These are phyloP conservation scores for Thalia dealbata DNA, from an alignment of 176 grass and related monocot genomes.

Conservation along the genomic window DNA sequence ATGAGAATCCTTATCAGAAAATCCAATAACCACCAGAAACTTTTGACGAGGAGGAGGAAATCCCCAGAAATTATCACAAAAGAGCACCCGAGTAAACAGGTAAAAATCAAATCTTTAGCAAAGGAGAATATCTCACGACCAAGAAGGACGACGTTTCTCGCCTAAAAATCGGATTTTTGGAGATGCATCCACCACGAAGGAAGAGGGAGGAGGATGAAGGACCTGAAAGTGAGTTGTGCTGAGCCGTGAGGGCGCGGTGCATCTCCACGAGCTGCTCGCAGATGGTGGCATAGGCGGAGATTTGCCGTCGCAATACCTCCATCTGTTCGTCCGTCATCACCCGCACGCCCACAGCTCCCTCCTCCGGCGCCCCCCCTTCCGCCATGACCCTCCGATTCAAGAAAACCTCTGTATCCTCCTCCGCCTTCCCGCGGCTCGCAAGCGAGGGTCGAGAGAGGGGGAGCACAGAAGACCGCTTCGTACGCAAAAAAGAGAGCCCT, in stretches of 20 bases:
- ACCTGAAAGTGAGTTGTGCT: conserved; percentile 79
- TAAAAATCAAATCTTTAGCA: neutral
- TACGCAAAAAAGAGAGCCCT: no score
- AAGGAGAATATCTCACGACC: no score
- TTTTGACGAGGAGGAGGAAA: no score
- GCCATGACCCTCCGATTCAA: conserved; percentile 24
- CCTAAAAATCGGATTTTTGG: conserved; percentile 2
- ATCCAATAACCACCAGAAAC: no score
- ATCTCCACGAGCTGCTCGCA: conserved; percentile 96
- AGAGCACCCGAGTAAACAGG: neutral
- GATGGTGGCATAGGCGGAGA: conserved; percentile 59
- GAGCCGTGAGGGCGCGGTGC: conserved; percentile 68
- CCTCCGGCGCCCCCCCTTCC: neutral
- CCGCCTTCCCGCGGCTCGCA: neutral
- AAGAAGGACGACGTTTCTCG: no score
- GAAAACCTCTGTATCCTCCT: conserved; percentile 32
- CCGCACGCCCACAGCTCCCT: conserved; percentile 50
- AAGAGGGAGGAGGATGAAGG: neutral
- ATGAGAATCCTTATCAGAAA: no score
- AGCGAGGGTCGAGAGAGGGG: neutral
- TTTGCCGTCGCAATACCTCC: neutral
- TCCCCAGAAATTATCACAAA: neutral
- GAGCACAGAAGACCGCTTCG: neutral
- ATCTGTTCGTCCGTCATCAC: conserved; percentile 27
- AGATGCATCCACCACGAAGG: neutral